Evolutionary conservation across 2,329 filamentous ascomycete genomes (phyloP).

Genomic region (Colletotrichum tamarilloi): DNA sequence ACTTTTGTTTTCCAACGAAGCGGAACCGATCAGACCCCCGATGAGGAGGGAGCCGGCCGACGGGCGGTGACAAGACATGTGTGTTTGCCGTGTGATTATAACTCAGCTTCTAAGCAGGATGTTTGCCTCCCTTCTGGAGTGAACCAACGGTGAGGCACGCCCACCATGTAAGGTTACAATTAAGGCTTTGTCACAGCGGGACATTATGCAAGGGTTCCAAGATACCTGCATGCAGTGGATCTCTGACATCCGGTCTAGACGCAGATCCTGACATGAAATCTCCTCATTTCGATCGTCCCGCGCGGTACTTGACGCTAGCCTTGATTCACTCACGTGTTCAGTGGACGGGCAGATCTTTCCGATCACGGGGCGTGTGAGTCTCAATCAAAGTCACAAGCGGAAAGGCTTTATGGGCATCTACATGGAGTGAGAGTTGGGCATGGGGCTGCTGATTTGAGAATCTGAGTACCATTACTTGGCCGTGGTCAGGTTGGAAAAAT

Average conservation of each 20-base stretch:
- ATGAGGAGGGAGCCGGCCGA: neutral
- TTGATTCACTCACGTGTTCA: neutral
- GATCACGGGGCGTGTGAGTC: neutral
- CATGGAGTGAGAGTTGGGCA: neutral
- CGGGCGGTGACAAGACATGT: neutral
- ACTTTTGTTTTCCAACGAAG: neutral
- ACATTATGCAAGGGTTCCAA: neutral
- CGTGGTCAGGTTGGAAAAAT: neutral
- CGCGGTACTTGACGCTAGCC: neutral
- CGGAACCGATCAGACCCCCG: neutral
- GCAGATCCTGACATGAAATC: neutral
- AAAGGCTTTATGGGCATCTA: neutral
- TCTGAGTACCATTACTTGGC: neutral
- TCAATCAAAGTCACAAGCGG: neutral
- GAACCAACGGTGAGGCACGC: neutral
- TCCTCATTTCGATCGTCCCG: neutral
- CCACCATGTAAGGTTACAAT: neutral
- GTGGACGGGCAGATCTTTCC: neutral
- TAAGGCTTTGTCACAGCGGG: neutral
- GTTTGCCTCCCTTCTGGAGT: neutral
- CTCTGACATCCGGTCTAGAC: neutral
- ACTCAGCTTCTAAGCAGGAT: neutral
- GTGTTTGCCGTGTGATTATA: neutral
- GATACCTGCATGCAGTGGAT: neutral
- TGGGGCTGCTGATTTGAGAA: neutral